Percentiles rank a stretch among this genome's conserved stretches.
These are phyloP conservation scores for Botrytis sinoallii DNA, from an alignment of 2,329 filamentous ascomycete species.

Conservation along the genomic window DNA sequence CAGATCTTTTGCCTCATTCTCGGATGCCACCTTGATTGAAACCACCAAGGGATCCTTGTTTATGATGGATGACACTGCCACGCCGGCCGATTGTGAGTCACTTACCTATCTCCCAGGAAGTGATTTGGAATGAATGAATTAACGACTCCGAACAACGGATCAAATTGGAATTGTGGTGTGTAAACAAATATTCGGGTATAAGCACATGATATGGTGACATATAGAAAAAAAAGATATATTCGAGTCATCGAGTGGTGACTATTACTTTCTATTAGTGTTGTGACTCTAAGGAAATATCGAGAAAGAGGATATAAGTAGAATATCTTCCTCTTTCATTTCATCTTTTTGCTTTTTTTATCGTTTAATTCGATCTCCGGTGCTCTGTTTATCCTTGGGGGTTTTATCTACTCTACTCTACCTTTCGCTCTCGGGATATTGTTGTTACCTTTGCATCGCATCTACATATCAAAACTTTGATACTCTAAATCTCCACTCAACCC, in stretches of 20 bases:
- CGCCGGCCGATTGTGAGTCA: slow-evolving; percentile 4
- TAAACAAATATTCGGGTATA: background rate
- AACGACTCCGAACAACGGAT: background rate
- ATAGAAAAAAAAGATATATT: background rate
- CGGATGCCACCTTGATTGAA: background rate
- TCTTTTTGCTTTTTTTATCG: background rate
- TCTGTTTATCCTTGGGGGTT: background rate
- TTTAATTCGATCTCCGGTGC: background rate
- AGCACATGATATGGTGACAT: slow-evolving; percentile 3
- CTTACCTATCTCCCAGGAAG: background rate
- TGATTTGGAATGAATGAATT: background rate
- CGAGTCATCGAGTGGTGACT: slow-evolving; percentile 15
- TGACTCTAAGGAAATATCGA: background rate
- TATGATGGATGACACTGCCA: slow-evolving; percentile 2
- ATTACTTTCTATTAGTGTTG: background rate
- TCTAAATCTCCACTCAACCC: background rate
- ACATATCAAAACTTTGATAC: background rate
- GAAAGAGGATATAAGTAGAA: background rate
- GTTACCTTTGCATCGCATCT: background rate
- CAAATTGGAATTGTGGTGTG: background rate
- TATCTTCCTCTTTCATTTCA: background rate
- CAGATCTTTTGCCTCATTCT: slow-evolving; percentile 5
- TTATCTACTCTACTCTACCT: background rate
- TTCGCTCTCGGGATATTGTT: background rate
- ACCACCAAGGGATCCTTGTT: slow-evolving; percentile 7